phyloP scores from a whole-genome alignment of 345 rosid species.

The Hibiscus mutabilis region DNA sequence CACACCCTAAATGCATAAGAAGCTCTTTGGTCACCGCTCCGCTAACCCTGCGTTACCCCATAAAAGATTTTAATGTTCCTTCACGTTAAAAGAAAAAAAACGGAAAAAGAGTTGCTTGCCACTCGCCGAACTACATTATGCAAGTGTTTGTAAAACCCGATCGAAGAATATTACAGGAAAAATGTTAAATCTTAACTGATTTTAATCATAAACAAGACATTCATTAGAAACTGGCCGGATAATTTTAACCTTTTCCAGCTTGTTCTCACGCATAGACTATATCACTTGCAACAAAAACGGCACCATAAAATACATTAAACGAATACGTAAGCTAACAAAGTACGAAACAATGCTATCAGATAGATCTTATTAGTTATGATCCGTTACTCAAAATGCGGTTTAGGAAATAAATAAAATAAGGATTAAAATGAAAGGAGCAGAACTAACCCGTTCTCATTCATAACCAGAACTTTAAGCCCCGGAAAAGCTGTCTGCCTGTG shows the following conservation, averaged over 20 bases:
- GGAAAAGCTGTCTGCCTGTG: constrained; percentile 49
- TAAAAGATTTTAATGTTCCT: background rate
- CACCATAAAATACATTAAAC: background rate
- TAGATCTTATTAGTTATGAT: too few relatives aligned
- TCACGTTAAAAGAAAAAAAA: background rate
- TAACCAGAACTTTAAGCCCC: constrained; percentile 90
- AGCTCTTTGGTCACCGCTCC: constrained; percentile 80
- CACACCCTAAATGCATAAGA: constrained; percentile 83
- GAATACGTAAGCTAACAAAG: background rate
- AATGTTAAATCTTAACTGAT: background rate
- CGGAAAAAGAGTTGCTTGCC: background rate
- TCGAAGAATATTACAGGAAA: background rate
- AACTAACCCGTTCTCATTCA: constrained; percentile 89
- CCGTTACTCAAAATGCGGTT: background rate
- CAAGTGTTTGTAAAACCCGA: background rate
- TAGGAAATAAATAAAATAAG: background rate
- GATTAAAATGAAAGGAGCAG: background rate
- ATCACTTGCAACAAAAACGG: too few relatives aligned
- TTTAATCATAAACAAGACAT: background rate
- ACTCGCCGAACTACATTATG: background rate
- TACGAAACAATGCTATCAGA: too few relatives aligned
- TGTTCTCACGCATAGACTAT: background rate
- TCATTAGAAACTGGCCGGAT: background rate
- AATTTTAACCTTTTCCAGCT: background rate
- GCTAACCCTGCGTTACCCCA: constrained; percentile 51